A percentile compares a stretch with the other conserved stretches of the same genome.
Evolutionary conservation across 2,329 filamentous ascomycete genomes (phyloP).

Genomic region (Fusarium mangiferae): DNA sequence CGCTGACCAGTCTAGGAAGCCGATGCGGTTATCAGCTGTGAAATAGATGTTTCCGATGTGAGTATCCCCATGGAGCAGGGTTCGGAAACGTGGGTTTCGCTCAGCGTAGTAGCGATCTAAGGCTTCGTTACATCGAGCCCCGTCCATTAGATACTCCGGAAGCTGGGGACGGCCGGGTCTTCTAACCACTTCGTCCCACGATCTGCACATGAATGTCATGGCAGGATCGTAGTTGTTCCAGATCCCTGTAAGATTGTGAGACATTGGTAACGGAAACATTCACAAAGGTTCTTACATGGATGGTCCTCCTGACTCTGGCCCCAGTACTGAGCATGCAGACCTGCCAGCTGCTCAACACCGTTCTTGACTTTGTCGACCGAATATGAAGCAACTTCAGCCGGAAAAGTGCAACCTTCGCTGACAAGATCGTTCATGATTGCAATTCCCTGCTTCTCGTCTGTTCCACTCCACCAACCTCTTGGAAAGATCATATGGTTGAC

Average conservation of each 20-base stretch:
- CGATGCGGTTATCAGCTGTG: slow-evolving; percentile 46
- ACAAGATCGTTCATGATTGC: slow-evolving; percentile 52
- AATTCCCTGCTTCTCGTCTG: slow-evolving; percentile 50
- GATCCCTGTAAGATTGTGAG: slow-evolving; percentile 32
- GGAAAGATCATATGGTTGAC: slow-evolving; percentile 48
- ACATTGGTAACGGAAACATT: accelerated
- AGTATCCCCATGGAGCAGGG: slow-evolving; percentile 56
- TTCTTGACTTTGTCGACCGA: slow-evolving; percentile 47
- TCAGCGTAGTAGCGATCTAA: slow-evolving; percentile 50
- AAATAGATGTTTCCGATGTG: slow-evolving; percentile 58
- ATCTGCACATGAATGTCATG: slow-evolving; percentile 47
- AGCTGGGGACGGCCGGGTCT: slow-evolving; percentile 46
- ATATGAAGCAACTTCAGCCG: slow-evolving; percentile 46
- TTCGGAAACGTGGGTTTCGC: slow-evolving; percentile 52
- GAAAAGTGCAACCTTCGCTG: slow-evolving; percentile 48
- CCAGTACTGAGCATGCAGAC: slow-evolving; percentile 53
- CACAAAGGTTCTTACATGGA: slow-evolving; percentile 30
- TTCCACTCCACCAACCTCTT: slow-evolving; percentile 52
- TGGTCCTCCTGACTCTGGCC: slow-evolving; percentile 44
- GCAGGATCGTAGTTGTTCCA: slow-evolving; percentile 52
- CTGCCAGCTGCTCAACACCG: slow-evolving; percentile 53
- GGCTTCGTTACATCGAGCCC: slow-evolving; percentile 48
- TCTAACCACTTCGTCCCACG: slow-evolving; percentile 46
- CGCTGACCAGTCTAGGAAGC: slow-evolving; percentile 56
- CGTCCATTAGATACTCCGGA: slow-evolving; percentile 52